Base-by-base conservation (phyloP, 768 basidiomycete species). In the Coprinopsis cinerea region DNA sequence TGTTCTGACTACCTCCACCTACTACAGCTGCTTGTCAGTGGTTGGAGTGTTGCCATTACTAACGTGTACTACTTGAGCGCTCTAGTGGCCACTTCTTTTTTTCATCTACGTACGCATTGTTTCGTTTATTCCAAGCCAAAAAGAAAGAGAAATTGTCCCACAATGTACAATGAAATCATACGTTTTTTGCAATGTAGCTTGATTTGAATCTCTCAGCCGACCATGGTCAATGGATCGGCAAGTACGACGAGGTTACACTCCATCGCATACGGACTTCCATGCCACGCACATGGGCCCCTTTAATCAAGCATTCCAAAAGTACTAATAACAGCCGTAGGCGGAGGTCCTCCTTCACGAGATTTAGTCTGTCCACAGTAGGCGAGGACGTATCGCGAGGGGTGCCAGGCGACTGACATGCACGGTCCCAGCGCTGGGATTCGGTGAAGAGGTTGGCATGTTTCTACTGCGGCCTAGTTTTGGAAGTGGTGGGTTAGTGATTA, bases 291-390 rank as follows among this genome's bases (percentile, higher is more conserved):
- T 32, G 18, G 18, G 18, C 7, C n/a, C n/a, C 11, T 39, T 39
- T 56, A 75, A 48, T 73, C 72, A 13, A 73, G 55, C 23, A 72
- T 50, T 24, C 87, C 87, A 57, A 90, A 91, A 55, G 89, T 66
- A 59, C 87, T 87, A 49, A 91, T 72, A 26, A 85, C 75, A 9
- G 85, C 83, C 1, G 75, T 73, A 18, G 86, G 79, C 14, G 79
- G 76, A 24, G 84, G 81, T 3, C 74, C 77, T 20, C 77, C 83
- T 66, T 88, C 84, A 42, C 76, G 76, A 40, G 69, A 60, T 55
- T 81, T 83, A 2, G 81, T 85, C 57, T 88, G 86, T 2, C 87
- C 88, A 59, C 86, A 89, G 56, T 88, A 90, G 2, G 88, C 88
- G 47, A 88, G 77, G n/a, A 82, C 77, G 56, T 87, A 82, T 65